A percentile compares a stretch with the other conserved stretches of the same genome.
Evolutionary conservation across 805 yeast species (phyloP).

Genomic region (Wickerhamiella spandovensis): DNA sequence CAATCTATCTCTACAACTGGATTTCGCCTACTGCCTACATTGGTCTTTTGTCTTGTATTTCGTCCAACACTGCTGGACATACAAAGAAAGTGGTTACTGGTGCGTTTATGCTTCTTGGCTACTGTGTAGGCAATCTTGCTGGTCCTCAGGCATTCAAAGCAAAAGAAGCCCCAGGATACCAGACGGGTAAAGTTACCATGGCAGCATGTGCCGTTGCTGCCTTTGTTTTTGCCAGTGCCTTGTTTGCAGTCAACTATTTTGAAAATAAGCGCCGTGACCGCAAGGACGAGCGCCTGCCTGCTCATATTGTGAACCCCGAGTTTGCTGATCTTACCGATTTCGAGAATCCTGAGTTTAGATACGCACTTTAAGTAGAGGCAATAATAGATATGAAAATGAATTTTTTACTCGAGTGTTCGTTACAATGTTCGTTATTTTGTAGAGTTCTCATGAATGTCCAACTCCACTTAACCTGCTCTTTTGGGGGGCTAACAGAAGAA

Average conservation of each 20-base stretch:
- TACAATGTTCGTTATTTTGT: background rate
- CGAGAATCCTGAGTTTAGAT: constrained; percentile 41
- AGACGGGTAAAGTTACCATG: constrained; percentile 43
- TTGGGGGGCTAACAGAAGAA: background rate
- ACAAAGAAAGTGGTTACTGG: constrained; percentile 54
- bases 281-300: constrained; percentile 11
- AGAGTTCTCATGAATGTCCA: background rate
- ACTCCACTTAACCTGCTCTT: too few species aligned
- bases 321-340: constrained; percentile 40
- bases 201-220: constrained; percentile 36
- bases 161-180: constrained; percentile 43
- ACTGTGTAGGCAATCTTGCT: constrained; percentile 53
- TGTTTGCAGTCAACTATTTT: constrained; percentile 22
- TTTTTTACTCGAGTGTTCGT: background rate
- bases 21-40: constrained; percentile 20
- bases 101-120: constrained; percentile 47
- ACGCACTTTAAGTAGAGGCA: constrained; percentile 17
- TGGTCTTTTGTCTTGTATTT: constrained; percentile 10
- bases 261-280: constrained; percentile 31
- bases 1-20: constrained; percentile 26
- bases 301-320: constrained; percentile 23
- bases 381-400: too few species aligned
- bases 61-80: constrained; percentile 52
- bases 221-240: constrained; percentile 26
- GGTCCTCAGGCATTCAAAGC: constrained; percentile 62